phyloP scores from a whole-genome alignment of 768 basidiomycete species.

The Trametes punicea region DNA sequence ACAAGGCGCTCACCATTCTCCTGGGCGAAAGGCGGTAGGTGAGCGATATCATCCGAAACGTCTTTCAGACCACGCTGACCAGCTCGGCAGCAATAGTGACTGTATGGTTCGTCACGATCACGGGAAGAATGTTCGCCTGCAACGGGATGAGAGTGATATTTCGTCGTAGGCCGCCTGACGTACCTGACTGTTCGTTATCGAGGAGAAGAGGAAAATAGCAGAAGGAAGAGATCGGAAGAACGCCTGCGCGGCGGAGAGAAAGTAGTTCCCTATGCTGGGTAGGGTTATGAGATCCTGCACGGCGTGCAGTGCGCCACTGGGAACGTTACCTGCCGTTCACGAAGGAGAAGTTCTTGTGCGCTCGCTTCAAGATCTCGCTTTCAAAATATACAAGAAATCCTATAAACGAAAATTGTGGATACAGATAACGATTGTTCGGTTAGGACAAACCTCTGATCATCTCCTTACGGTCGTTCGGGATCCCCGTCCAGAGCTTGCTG shows the following conservation, averaged over 20 bases:
- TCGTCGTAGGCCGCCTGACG: slow-evolving; percentile 15
- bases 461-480: slow-evolving; percentile 88
- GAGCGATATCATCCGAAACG: neutral
- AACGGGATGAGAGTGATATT: slow-evolving; percentile 9
- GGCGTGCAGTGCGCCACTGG: slow-evolving; percentile 14
- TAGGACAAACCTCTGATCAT: slow-evolving; percentile 69
- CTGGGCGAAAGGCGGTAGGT: slow-evolving; percentile 33
- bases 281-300: neutral
- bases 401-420: slow-evolving; percentile 28
- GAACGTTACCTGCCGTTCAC: slow-evolving; percentile 79
- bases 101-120: slow-evolving; percentile 90
- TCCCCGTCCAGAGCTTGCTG: slow-evolving; percentile 76
- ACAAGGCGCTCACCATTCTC: slow-evolving; percentile 66
- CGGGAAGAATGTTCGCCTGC: slow-evolving; percentile 80
- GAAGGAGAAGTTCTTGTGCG: slow-evolving; percentile 94
- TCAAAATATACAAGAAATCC: slow-evolving; percentile 94
- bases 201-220: slow-evolving; percentile 29
- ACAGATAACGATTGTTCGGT: neutral
- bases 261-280: slow-evolving; percentile 81
- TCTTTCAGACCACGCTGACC: slow-evolving; percentile 35
- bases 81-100: slow-evolving; percentile 94
- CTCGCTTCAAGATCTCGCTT: slow-evolving; percentile 78
- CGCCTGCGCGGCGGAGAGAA: slow-evolving; percentile 81
- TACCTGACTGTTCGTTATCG: slow-evolving; percentile 54
- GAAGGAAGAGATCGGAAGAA: slow-evolving; percentile 88